Base-by-base conservation (phyloP, 139 green algal species). In the Chlamydomonas sp. region DNA sequence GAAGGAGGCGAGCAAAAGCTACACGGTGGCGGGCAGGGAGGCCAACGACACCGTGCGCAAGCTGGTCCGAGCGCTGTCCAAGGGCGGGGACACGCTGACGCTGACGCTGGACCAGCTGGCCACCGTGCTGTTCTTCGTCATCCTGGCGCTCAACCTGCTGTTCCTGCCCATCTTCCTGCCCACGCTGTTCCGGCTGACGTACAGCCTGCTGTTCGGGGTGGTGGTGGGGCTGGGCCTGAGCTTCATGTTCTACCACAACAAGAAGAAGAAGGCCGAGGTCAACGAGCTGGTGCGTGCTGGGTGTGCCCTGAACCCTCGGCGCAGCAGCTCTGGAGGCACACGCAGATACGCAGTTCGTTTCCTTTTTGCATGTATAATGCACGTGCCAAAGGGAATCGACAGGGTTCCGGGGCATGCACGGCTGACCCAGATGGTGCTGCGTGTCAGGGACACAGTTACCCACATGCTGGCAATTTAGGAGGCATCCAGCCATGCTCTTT, bases 181-280 rank as follows among this genome's bases (percentile, higher is more conserved):
- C 2, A 73, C 60, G 4, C 18, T 84, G 8, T 85, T 79, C 72
- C 67, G 88, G 3, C 58, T 89, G n/a, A 59, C 77, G 62, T 93
- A 91, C 74, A 72, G 71, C 61, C 59, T 86, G 12, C 8, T 90
- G 59, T 62, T 90, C 20, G 93, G 91, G 57, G 9, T 90, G 57
- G 0, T 87, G 0, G 20, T 72, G 0, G 93, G 93, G 9, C 57
- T 95, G 63, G 78, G 82, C 6, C 77, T 89, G 8, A 89, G 79
- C 64, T 92, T 84, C 63, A 57, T 92, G 12, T 95, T 90, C 84
- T 93, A 91, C n/a, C 49, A 60, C 1, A 95, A 95, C 75, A 74
- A 82, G 31, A 91, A 91, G 71, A 14, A 8, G 5, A 86, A 86
- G 81, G 12, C n/a, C 5, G 71, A 86, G 59, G 7, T 9, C 2